These are phyloP conservation scores for Ichthyophonus hoferi DNA, from an alignment of 208 protist species.

Conservation along the genomic window DNA sequence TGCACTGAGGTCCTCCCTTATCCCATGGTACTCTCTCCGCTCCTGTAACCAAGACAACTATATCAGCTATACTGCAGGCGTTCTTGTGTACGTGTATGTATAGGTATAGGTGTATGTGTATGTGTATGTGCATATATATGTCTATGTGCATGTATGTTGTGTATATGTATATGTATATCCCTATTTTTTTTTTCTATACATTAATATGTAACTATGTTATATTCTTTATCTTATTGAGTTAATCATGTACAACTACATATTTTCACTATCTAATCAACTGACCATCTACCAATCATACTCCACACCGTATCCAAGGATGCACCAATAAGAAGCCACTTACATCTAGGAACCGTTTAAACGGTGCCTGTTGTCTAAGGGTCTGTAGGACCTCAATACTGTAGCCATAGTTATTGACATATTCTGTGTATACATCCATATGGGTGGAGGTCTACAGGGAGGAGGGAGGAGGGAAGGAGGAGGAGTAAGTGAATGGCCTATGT, in stretches of 20 bases:
- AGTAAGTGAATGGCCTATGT: no score
- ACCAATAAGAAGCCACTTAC: constrained; percentile 12
- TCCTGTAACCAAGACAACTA: constrained; percentile 11
- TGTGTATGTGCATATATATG: background rate
- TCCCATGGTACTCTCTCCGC: constrained; percentile 9
- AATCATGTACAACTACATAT: background rate
- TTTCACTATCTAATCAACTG: no score
- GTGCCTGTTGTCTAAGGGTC: background rate
- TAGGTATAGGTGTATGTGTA: background rate
- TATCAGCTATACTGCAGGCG: background rate
- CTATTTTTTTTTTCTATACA: no score
- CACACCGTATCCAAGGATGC: no score
- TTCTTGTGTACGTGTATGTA: background rate
- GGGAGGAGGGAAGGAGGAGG: background rate
- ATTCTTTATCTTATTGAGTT: no score
- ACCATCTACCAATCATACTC: no score
- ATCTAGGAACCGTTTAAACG: constrained; percentile 31
- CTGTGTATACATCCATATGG: constrained; percentile 24
- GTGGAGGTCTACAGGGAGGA: constrained; percentile 5
- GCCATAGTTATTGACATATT: constrained; percentile 36
- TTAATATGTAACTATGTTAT: no score
- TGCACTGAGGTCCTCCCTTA: constrained; percentile 31
- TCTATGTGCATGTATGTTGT: background rate
- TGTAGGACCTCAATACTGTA: background rate
- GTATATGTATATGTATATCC: no score